A percentile compares a stretch with the other conserved stretches of the same genome.
Conservation (phyloP, 192 early-diverging fungal species). For the Rhizophagus sp. region DNA sequence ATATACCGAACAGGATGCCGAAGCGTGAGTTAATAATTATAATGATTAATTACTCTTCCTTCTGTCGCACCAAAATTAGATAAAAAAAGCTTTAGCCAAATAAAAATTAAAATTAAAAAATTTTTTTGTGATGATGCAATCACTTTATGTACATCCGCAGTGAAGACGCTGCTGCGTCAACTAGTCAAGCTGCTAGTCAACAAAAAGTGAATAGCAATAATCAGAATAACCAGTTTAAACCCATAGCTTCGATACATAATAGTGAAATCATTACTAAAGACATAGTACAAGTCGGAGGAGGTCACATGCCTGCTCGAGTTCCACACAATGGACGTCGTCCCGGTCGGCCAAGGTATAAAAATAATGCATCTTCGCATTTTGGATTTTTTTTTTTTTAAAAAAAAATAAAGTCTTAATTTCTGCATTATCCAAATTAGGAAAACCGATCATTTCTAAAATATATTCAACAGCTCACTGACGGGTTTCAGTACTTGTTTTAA, state of each 20-base stretch:
- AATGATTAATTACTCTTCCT: not conserved
- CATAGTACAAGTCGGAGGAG: not conserved
- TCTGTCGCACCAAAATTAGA: not conserved
- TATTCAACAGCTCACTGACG: not conserved
- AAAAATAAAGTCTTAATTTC: not conserved
- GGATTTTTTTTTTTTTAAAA: not conserved
- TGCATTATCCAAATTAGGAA: not conserved
- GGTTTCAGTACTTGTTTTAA: not conserved
- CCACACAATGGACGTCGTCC: not conserved
- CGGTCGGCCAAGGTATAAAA: not conserved
- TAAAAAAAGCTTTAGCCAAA: no score
- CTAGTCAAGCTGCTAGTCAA: not conserved
- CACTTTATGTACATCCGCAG: not conserved
- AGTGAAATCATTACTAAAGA: not conserved
- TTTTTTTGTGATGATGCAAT: not conserved
- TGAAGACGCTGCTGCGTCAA: not conserved
- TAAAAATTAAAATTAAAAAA: no score
- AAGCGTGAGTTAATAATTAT: constrained; percentile 31
- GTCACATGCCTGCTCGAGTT: not conserved
- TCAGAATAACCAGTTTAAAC: not conserved
- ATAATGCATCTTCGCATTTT: not conserved
- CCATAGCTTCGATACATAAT: not conserved
- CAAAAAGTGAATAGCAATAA: not conserved
- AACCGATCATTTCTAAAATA: not conserved
- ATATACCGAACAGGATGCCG: constrained; percentile 37